Conservation (phyloP, 345 rosid species). For the Salix exigua region DNA sequence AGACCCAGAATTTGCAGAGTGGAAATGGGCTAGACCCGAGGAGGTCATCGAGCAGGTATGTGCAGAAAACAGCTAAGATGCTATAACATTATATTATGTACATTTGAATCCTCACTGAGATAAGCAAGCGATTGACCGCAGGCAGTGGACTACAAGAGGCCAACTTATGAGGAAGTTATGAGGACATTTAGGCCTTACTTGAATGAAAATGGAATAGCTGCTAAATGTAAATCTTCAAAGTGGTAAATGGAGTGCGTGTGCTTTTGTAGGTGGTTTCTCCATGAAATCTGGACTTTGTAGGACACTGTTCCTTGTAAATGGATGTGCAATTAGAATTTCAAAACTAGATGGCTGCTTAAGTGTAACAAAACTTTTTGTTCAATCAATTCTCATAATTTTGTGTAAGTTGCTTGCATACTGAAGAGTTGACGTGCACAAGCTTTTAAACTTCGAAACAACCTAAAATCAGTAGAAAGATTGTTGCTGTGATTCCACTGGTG, state of each 20-base stretch:
- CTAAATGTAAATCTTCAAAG: slow-evolving; percentile 87
- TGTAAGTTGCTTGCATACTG: not conserved
- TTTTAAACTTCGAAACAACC: not conserved
- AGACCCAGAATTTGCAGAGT: slow-evolving; percentile 87
- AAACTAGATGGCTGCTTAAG: slow-evolving; percentile 24
- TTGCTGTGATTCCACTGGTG: not conserved
- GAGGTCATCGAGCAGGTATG: slow-evolving; percentile 79
- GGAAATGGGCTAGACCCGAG: slow-evolving; percentile 89
- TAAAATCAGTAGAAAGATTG: not conserved
- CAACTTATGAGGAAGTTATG: slow-evolving; percentile 86
- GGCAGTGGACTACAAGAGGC: slow-evolving; percentile 99
- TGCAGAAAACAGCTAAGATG: not conserved
- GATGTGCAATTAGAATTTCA: slow-evolving; percentile 24
- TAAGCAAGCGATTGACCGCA: slow-evolving; percentile 19
- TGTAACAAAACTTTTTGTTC: slow-evolving; percentile 21
- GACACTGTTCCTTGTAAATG: slow-evolving; percentile 38
- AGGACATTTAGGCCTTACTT: slow-evolving; percentile 70
- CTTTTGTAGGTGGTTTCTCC: slow-evolving; percentile 18
- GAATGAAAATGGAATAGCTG: slow-evolving; percentile 49
- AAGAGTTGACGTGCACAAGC: not conserved
- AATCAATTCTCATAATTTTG: not conserved
- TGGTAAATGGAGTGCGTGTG: slow-evolving; percentile 46
- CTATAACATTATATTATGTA: not conserved
- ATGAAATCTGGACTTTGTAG: slow-evolving; percentile 9
- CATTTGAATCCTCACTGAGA: not conserved